Conservation (phyloP, 2,329 filamentous ascomycete genomes). For the Xylaria sp. region DNA sequence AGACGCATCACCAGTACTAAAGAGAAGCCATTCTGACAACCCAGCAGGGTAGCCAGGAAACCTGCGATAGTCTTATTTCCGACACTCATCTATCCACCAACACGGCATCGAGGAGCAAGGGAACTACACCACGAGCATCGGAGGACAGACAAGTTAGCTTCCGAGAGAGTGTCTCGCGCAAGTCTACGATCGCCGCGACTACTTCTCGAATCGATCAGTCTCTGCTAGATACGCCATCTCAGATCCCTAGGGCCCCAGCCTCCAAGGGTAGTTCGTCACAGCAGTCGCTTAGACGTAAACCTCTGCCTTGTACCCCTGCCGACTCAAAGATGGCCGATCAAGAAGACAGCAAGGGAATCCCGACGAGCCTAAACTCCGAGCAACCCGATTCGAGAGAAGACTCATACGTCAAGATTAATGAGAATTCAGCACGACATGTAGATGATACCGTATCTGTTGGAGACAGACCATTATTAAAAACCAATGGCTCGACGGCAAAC, state of each 20-base stretch:
- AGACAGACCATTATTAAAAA: constrained; percentile 4
- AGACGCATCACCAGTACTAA: not conserved
- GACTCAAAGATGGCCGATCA: constrained; percentile 35
- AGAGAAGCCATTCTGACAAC: constrained; percentile 12
- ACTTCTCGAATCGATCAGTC: constrained; percentile 24
- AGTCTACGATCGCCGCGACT: constrained; percentile 29
- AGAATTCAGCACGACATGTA: constrained; percentile 2
- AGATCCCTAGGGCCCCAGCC: constrained; percentile 28
- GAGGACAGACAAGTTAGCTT: constrained; percentile 27
- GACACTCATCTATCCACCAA: constrained; percentile 27
- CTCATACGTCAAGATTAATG: constrained; percentile 23
- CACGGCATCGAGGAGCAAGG: constrained; percentile 4
- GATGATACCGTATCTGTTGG: constrained; percentile 7
- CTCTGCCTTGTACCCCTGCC: constrained; percentile 10
- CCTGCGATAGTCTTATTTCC: constrained; percentile 34
- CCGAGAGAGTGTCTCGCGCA: constrained; percentile 24
- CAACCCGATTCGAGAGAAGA: constrained; percentile 26
- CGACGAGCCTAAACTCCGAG: not conserved
- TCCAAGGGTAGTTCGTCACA: constrained; percentile 27
- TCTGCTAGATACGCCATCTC: constrained; percentile 35
- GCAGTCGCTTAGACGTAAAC: constrained; percentile 28
- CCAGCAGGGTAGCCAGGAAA: constrained; percentile 43
- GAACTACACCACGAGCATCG: constrained; percentile 27
- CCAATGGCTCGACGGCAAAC: constrained; percentile 9
- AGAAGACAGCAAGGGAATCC: constrained; percentile 23